These are phyloP conservation scores for Monosporascus sp. DNA, from an alignment of 2,329 filamentous ascomycete species.

Conservation along the genomic window DNA sequence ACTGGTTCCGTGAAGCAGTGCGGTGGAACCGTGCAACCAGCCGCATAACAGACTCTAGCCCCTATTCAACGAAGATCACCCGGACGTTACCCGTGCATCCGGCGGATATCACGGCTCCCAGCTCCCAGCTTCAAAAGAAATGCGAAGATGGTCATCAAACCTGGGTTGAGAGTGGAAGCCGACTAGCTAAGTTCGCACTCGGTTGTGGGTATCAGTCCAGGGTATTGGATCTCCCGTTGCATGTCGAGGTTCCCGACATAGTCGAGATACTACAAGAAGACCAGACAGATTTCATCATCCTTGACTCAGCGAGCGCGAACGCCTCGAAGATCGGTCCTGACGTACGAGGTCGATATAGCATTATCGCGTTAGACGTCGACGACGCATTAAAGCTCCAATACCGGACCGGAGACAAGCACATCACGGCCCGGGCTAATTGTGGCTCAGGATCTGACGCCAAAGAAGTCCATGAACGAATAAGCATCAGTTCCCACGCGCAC, in stretches of 20 bases:
- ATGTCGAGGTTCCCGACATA: slow-evolving; percentile 48
- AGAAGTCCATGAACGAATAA: slow-evolving; percentile 21
- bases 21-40: slow-evolving; percentile 43
- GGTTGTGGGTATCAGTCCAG: slow-evolving; percentile 33
- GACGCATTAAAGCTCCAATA: slow-evolving; percentile 55
- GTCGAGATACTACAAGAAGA: slow-evolving; percentile 43
- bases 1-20: slow-evolving; percentile 68
- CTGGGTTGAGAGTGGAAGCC: slow-evolving; percentile 14
- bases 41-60: slow-evolving; percentile 2
- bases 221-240: slow-evolving; percentile 38
- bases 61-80: not conserved
- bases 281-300: slow-evolving; percentile 45
- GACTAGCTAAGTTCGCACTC: slow-evolving; percentile 25
- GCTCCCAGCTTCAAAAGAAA: not conserved
- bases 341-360: slow-evolving; percentile 61
- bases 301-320: slow-evolving; percentile 56
- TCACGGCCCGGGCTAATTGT: slow-evolving; percentile 23
- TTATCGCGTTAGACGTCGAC: slow-evolving; percentile 62
- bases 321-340: slow-evolving; percentile 35
- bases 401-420: slow-evolving; percentile 40
- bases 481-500: slow-evolving; percentile 22
- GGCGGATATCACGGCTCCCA: not conserved
- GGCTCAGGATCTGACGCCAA: not conserved
- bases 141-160: slow-evolving; percentile 5
- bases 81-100: slow-evolving; percentile 5